phyloP scores from a whole-genome alignment of 176 grass and related monocot species.

The Juncus inflexus region DNA sequence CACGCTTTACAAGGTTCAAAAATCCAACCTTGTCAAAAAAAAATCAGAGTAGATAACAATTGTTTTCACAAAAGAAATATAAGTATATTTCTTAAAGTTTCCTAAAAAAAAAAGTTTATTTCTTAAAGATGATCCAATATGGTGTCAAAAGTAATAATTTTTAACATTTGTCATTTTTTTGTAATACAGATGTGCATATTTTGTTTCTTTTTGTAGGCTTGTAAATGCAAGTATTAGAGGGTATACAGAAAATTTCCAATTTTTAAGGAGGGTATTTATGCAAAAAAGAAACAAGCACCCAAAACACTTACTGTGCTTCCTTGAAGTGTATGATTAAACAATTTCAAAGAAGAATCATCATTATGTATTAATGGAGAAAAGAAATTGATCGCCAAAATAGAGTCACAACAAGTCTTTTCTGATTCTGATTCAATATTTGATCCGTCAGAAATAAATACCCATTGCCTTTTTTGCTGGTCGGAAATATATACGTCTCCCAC shows the following conservation, averaged over 20 bases:
- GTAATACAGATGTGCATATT: too few species aligned
- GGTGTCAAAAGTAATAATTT: too few species aligned
- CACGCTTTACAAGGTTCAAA: constrained; percentile 69
- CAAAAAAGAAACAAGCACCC: neutral
- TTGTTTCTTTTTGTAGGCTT: too few species aligned
- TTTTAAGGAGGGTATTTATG: neutral
- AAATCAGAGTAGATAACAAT: constrained; percentile 20
- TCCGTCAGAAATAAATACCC: constrained; percentile 85
- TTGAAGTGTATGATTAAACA: constrained; percentile 58
- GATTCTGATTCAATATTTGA: constrained; percentile 38
- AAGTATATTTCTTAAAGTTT: too few species aligned
- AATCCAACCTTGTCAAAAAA: constrained; percentile 73
- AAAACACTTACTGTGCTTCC: constrained; percentile 62
- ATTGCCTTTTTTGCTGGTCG: constrained; percentile 66
- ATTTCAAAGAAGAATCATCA: constrained; percentile 38
- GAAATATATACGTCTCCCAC: constrained; percentile 67
- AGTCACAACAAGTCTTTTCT: constrained; percentile 49
- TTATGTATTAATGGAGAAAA: constrained; percentile 41
- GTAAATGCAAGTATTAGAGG: neutral
- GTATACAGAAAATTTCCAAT: neutral
- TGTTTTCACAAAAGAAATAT: neutral
- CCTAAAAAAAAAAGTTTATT: too few species aligned
- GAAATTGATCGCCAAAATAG: constrained; percentile 69
- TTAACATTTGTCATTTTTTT: too few species aligned
- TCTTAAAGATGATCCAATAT: too few species aligned